phyloP scores from a whole-genome alignment of 176 grass and related monocot species.

The Phoenix dactylifera region DNA sequence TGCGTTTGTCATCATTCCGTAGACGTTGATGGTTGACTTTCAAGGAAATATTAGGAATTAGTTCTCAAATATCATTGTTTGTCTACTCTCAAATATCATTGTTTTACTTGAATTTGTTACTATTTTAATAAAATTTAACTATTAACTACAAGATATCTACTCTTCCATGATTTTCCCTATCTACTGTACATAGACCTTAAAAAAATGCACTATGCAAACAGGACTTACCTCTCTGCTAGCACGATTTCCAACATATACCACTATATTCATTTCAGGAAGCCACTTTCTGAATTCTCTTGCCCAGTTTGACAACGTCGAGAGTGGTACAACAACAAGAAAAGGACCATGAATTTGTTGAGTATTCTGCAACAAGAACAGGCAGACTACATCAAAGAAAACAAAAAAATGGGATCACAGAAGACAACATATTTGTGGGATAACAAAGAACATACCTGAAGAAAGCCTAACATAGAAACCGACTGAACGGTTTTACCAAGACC shows the following conservation, averaged over 20 bases:
- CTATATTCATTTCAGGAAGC: constrained; percentile 87
- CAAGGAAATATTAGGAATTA: no score
- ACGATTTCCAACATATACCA: constrained; percentile 97
- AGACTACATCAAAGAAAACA: constrained; percentile 3
- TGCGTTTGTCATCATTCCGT: no score
- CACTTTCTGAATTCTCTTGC: constrained; percentile 95
- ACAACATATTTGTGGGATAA: not conserved
- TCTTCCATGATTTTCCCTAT: no score
- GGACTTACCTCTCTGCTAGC: constrained; percentile 87
- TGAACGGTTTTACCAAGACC: constrained; percentile 99
- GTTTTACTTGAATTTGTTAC: no score
- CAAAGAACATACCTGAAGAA: constrained; percentile 54
- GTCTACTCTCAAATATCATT: no score
- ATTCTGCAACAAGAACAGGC: constrained; percentile 43
- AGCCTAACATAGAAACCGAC: constrained; percentile 95
- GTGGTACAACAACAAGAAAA: constrained; percentile 96
- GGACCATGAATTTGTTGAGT: constrained; percentile 94
- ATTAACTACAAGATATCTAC: no score
- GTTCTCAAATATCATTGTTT: no score
- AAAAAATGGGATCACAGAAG: not conserved
- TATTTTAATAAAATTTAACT: no score
- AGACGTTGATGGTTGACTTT: no score
- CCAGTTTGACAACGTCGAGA: constrained; percentile 96
- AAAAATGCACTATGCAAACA: no score
- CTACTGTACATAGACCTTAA: no score